Conservation (phyloP, 2,329 filamentous ascomycete species). For the Alternaria panax region DNA sequence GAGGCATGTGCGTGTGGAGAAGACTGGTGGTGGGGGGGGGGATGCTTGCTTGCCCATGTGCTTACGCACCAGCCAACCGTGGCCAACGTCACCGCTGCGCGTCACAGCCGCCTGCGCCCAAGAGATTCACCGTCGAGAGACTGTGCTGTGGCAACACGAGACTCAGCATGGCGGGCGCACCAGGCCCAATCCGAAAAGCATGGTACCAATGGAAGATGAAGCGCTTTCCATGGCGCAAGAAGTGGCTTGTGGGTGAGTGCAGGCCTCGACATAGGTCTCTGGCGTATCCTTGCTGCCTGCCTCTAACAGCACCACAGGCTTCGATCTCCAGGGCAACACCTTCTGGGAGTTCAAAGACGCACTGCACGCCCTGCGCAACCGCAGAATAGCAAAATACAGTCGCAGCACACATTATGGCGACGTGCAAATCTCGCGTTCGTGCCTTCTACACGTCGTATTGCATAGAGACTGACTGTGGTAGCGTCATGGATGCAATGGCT, state of each 20-base stretch:
- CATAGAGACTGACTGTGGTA: constrained; percentile 35
- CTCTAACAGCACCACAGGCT: constrained; percentile 53
- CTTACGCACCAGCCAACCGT: constrained; percentile 34
- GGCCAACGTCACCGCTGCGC: constrained; percentile 37
- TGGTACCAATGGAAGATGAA: constrained; percentile 71
- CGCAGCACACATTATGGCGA: constrained; percentile 64
- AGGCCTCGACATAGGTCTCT: neutral
- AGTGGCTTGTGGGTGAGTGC: constrained; percentile 63
- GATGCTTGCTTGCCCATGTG: constrained; percentile 21
- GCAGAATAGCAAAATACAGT: constrained; percentile 66
- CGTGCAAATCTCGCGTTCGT: constrained; percentile 64
- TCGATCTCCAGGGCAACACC: constrained; percentile 69
- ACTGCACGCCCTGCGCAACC: constrained; percentile 60
- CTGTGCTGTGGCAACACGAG: constrained; percentile 13
- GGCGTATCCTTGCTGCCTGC: constrained; percentile 10
- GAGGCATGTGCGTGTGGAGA: constrained; percentile 7
- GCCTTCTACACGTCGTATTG: neutral
- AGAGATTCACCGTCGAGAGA: constrained; percentile 1
- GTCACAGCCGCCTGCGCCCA: constrained; percentile 16
- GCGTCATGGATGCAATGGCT: constrained; percentile 75
- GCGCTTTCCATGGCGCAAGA: constrained; percentile 67
- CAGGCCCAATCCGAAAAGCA: constrained; percentile 52
- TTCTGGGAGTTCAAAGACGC: constrained; percentile 72
- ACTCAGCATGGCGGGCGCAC: constrained; percentile 47
- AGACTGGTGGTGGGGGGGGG: constrained; percentile 20